Base-by-base conservation (phyloP, 331 rosid genomes). In the Phaseolus coccineus region DNA sequence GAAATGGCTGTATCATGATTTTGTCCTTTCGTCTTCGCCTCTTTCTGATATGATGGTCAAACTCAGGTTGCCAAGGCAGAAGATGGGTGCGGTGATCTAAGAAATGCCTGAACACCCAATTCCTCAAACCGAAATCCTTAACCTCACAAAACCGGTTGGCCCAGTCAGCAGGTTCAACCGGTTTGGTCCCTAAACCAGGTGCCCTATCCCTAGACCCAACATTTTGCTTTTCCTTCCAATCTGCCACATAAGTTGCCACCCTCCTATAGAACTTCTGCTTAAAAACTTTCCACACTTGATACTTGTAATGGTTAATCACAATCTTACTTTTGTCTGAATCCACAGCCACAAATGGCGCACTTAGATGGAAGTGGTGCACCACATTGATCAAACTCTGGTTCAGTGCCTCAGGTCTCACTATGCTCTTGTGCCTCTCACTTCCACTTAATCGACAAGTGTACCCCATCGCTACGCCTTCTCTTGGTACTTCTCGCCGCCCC, bases 241-340 rank as follows among this genome's bases (percentile, higher is more conserved):
- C 96, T 0, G 88, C 93, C 71, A 90, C 97, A 13, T 88, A 94
- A 0, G 97, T 90, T 0, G 96, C 96, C 33, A 94, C 98, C 74
- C 97, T 88, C 77, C 89, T 74, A 11, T 89, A 80, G 42, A 94
- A 94, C 80, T 94, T 94, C 57, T 87, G 88, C 85, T 90, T 94
- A 7, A 94, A 94, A 40, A 90, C 98, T 22, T 89, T 70, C 96
- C 97, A 90, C 12, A 94, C 98, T 58, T 89, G 98, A 76, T 94
- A 92, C 85, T 94, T 94, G 22, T 90, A 94, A 69, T 94, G 98
- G 59, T 94, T 92, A 15, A 94, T 89, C 25, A 88, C 84, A 92
- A 90, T 68, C 42, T 73, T 85, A 0, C 81, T 64, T 5, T 64
- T 80, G 2, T 85, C 90, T 33, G 71, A 81, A 4, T 92, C 87